Conservation (phyloP, 2,329 filamentous ascomycete species). For the Mycocentrospora acerina region DNA sequence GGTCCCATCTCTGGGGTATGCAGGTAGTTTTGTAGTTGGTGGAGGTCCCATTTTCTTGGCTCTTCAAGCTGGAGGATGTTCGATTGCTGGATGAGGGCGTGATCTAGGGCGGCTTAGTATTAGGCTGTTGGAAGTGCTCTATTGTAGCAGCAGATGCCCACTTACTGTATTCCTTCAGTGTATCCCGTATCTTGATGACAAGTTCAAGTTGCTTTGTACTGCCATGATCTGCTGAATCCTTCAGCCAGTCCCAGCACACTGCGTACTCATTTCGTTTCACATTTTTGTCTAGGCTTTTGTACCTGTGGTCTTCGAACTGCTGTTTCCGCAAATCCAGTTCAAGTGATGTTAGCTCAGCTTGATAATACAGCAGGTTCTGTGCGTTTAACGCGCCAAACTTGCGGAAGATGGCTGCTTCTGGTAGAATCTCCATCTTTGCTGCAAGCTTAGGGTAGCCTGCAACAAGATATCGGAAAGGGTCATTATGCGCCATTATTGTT, state of each 20-base stretch:
- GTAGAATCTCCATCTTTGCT: constrained; percentile 2
- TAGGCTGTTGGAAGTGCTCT: neutral
- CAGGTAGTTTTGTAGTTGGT: constrained; percentile 17
- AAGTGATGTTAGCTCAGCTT: constrained; percentile 6
- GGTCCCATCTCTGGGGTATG: constrained; percentile 7
- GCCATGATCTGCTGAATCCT: neutral
- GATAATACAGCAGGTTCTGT: constrained; percentile 10
- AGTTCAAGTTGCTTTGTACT: constrained; percentile 6
- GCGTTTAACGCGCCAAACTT: constrained; percentile 7
- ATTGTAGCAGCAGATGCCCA: neutral
- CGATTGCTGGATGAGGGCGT: constrained; percentile 20
- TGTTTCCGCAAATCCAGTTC: constrained; percentile 3
- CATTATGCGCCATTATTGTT: neutral
- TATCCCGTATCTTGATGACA: constrained; percentile 11
- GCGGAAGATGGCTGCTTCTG: constrained; percentile 4
- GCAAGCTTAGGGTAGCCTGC: constrained; percentile 7
- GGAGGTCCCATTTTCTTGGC: constrained; percentile 15
- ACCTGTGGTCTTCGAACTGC: constrained; percentile 3
- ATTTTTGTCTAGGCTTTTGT: too few species aligned
- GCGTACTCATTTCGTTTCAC: neutral
- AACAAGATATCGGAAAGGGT: neutral
- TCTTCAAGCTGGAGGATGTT: constrained; percentile 7
- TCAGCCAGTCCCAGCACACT: neutral
- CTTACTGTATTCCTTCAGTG: constrained; percentile 16
- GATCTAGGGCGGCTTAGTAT: too few species aligned